Base-by-base conservation (phyloP, 352 stramenopile species). In the Blastocystis sp. region DNA sequence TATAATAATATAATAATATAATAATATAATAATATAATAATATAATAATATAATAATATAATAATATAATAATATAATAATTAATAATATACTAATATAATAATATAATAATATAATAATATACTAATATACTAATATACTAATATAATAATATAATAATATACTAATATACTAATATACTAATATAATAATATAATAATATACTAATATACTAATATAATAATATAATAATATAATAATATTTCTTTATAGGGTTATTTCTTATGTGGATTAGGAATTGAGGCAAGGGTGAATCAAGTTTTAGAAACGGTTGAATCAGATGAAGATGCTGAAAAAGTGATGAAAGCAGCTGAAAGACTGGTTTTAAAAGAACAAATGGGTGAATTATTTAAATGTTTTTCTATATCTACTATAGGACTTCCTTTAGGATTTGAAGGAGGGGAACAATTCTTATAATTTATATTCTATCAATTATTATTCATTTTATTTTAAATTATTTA, bases 231-330 rank as follows among this genome's bases (percentile, higher is more conserved):
- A 13, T 10, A 33, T 16, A n/a, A 31, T 10, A 42, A 10, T 13
- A 33, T 13, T 55, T n/a, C 25, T 10, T 13, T 19, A 6, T 64
- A 74, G 47, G 70, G 68, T 13, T 45, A 72, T 30, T 75, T 75
- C 45, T 28, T 75, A 32, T 43, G 47, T 16, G 48, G 49, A 33
- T 62, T 75, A 67, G 70, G 70, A 5, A 73, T 74, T 25, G 65
- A 68, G 33, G 62, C 65, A 21, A 54, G 70, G 19, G 58, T 72
- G 10, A 39, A 57, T 54, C 43, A 46, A 11, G 52, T 75, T 30
- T 58, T 68, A 16, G 70, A 75, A 19, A 57, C 67, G 31, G 52
- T 65, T 30, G 25, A 66, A 28, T 47, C 71, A 13, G 71, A 69
- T 4, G 55, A 67, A 24, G 59, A 71, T 21, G 45, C 70, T 41